Conservation (phyloP, 768 basidiomycete species). For the Rubroboletus pulcherrimus region DNA sequence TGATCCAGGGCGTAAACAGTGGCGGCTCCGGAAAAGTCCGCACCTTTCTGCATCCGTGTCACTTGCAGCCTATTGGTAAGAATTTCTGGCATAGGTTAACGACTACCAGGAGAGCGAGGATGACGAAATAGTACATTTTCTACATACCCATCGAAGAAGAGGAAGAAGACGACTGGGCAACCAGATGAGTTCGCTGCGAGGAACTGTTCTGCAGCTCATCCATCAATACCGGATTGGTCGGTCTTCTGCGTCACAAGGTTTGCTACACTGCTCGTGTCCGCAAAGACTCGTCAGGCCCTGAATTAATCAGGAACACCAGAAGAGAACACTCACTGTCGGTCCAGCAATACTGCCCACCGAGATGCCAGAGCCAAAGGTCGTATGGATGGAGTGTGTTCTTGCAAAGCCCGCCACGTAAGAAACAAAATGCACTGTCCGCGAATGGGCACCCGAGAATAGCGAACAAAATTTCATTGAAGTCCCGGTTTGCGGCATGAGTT, state of each 20-base stretch:
- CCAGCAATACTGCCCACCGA: too few species aligned
- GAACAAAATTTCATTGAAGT: neutral
- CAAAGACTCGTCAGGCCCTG: neutral
- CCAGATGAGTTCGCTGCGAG: neutral
- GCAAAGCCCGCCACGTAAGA: neutral
- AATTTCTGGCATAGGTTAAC: neutral
- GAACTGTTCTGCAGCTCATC: neutral
- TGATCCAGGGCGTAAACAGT: too few species aligned
- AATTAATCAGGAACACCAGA: neutral
- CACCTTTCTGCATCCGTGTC: neutral
- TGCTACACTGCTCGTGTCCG: neutral
- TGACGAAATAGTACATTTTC: neutral
- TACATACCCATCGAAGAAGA: neutral
- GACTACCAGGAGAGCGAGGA: neutral
- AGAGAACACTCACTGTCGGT: neutral
- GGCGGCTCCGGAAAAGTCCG: too few species aligned
- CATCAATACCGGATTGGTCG: neutral
- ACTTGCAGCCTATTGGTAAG: neutral
- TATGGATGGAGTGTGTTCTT: neutral
- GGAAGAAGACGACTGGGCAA: neutral
- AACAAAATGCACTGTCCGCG: neutral
- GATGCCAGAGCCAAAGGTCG: neutral
- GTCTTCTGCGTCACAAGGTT: neutral
- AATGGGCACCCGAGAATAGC: neutral
- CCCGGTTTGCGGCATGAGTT: neutral